These are phyloP conservation scores for Exserohilum rostratum DNA, from an alignment of 2,329 filamentous ascomycete genomes.

Conservation along the genomic window DNA sequence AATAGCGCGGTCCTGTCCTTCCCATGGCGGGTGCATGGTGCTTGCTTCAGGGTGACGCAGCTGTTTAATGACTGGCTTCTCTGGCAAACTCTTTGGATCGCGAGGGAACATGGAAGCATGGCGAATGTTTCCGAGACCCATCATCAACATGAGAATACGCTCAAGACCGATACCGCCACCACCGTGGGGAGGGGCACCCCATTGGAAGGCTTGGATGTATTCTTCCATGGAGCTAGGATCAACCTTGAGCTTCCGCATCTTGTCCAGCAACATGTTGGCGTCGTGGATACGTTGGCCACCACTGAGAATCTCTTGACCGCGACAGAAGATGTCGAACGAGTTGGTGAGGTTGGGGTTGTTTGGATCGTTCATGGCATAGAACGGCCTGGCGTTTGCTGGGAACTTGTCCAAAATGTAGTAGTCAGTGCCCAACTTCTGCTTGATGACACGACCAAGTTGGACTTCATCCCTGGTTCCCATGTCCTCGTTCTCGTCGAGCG, in stretches of 20 bases:
- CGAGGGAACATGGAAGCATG: constrained; percentile 86
- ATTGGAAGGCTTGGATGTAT: constrained; percentile 86
- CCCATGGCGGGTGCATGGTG: constrained; percentile 74
- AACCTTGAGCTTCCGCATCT: constrained; percentile 77
- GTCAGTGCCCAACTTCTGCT: constrained; percentile 84
- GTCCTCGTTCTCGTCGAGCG: constrained; percentile 75
- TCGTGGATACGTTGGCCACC: constrained; percentile 94
- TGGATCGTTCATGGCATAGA: constrained; percentile 87
- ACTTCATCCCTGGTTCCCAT: constrained; percentile 86
- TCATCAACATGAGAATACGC: constrained; percentile 82
- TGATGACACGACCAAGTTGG: constrained; percentile 80
- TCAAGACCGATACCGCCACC: constrained; percentile 90
- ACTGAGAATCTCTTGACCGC: constrained; percentile 90
- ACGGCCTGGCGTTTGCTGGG: constrained; percentile 80
- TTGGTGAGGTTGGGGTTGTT: constrained; percentile 77
- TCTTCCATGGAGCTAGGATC: constrained; percentile 85
- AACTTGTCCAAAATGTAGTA: constrained; percentile 97
- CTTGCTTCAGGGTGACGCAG: constrained; percentile 89
- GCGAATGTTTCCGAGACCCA: constrained; percentile 87
- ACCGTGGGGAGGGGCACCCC: constrained; percentile 85
- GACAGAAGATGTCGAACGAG: constrained; percentile 93
- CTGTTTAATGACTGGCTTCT: constrained; percentile 64
- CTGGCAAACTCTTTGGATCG: constrained; percentile 85
- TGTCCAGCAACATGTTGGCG: constrained; percentile 72
- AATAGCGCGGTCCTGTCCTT: constrained; percentile 55